A percentile compares a stretch with the other conserved stretches of the same genome.
These are phyloP conservation scores for Oropetium thomaeum DNA, from an alignment of 176 grass and related monocot species.

Conservation along the genomic window DNA sequence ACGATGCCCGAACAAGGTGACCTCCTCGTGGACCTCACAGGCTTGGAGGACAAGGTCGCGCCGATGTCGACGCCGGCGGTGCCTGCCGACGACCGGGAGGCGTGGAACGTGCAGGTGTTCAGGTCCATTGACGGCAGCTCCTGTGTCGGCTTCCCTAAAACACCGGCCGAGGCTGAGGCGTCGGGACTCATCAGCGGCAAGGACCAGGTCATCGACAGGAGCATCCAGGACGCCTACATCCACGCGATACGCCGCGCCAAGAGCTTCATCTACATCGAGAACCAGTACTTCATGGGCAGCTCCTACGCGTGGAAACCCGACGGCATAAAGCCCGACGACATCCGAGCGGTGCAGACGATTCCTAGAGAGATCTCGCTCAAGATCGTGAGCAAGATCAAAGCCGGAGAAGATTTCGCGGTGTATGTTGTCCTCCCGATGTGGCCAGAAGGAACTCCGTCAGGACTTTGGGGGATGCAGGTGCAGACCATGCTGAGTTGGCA, in stretches of 20 bases:
- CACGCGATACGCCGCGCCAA: constrained; percentile 75
- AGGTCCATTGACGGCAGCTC: constrained; percentile 69
- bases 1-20: no score
- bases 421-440: constrained; percentile 88
- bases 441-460: constrained; percentile 77
- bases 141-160: constrained; percentile 55
- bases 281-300: constrained; percentile 89
- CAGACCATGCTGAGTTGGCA: constrained; percentile 90
- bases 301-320: constrained; percentile 76
- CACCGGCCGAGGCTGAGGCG: constrained; percentile 56
- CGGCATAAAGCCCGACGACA: constrained; percentile 50
- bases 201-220: constrained; percentile 78
- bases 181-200: constrained; percentile 72
- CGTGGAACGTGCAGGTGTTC: constrained; percentile 84
- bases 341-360: constrained; percentile 65
- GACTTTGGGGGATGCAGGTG: constrained; percentile 42
- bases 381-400: constrained; percentile 90
- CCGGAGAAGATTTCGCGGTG: constrained; percentile 60
- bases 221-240: constrained; percentile 90
- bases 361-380: constrained; percentile 74
- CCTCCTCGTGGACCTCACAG: constrained; percentile 54
- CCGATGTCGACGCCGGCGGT: constrained; percentile 56
- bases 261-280: constrained; percentile 86
- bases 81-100: constrained; percentile 53
- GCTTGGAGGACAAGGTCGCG: constrained; percentile 52